phyloP scores from a whole-genome alignment of 2,329 filamentous ascomycete species.

The Exophiala lecanii-corni region DNA sequence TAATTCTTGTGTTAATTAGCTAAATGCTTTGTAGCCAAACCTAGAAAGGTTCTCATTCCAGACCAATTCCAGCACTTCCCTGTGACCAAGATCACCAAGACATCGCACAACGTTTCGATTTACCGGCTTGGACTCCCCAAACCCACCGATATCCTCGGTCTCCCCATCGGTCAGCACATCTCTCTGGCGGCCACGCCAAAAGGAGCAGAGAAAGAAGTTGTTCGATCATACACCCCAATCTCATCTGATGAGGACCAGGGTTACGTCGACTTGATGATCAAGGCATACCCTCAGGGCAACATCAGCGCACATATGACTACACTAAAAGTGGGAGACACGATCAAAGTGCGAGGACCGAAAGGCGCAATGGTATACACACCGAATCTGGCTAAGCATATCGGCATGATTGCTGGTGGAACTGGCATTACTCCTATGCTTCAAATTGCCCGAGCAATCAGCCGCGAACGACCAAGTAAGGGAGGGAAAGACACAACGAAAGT shows the following conservation, averaged over 20 bases:
- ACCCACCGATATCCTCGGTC: constrained; percentile 76
- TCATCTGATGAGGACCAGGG: constrained; percentile 84
- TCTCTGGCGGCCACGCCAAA: constrained; percentile 81
- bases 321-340: constrained; percentile 75
- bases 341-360: constrained; percentile 91
- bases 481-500: constrained; percentile 81
- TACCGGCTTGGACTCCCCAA: constrained; percentile 89
- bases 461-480: constrained; percentile 61
- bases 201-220: constrained; percentile 74
- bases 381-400: constrained; percentile 94
- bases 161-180: constrained; percentile 98
- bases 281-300: constrained; percentile 95
- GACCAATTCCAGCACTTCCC: constrained; percentile 86
- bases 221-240: constrained; percentile 89
- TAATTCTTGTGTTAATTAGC: constrained; percentile 2
- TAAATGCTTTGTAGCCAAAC: constrained; percentile 46
- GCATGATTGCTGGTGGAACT: constrained; percentile 96
- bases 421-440: constrained; percentile 99
- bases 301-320: constrained; percentile 90
- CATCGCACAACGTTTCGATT: constrained; percentile 98
- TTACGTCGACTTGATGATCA: constrained; percentile 94
- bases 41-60: constrained; percentile 80
- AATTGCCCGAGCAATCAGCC: constrained; percentile 83
- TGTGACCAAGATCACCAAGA: constrained; percentile 87
- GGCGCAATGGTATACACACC: constrained; percentile 96